These are phyloP conservation scores for Chaetomiaceae sp. DNA, from an alignment of 2,329 filamentous ascomycete genomes.

Conservation along the genomic window DNA sequence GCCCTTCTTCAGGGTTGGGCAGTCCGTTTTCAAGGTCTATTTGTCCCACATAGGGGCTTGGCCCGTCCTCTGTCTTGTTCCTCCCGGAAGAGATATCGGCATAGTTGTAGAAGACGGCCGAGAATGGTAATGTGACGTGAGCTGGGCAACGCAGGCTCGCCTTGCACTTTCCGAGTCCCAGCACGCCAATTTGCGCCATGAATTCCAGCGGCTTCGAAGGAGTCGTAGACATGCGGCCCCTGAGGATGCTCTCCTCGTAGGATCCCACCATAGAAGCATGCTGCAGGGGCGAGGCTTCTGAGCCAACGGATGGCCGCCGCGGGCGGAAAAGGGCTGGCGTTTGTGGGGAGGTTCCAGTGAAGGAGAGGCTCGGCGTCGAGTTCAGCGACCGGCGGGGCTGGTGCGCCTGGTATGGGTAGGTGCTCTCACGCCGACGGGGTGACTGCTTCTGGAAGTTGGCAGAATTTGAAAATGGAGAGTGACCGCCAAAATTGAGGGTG, in stretches of 20 bases:
- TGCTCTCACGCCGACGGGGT: conserved; percentile 52
- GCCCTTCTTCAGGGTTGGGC: conserved; percentile 45
- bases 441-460: conserved; percentile 31
- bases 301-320: conserved; percentile 65
- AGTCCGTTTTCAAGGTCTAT: conserved; percentile 86
- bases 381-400: conserved; percentile 72
- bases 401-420: conserved; percentile 68
- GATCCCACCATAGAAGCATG: conserved; percentile 96
- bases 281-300: conserved; percentile 72
- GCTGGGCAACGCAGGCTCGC: conserved; percentile 77
- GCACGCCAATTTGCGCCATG: conserved; percentile 87
- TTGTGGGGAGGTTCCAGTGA: conserved; percentile 42
- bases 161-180: conserved; percentile 86
- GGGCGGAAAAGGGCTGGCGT: conserved; percentile 48
- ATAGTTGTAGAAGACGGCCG: conserved; percentile 95
- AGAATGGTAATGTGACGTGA: conserved; percentile 86
- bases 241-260: conserved; percentile 93
- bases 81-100: conserved; percentile 59
- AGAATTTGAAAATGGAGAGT: conserved; percentile 28
- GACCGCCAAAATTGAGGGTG: conserved; percentile 65
- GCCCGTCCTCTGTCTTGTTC: conserved; percentile 70
- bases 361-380: conserved; percentile 47
- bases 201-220: conserved; percentile 92
- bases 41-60: conserved; percentile 91
- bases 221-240: conserved; percentile 93